Evolutionary conservation across 1,284 basidiomycete species (phyloP), one percentile per base, ranked within the genome.

Genomic region (Ganoderma lucidum): DNA sequence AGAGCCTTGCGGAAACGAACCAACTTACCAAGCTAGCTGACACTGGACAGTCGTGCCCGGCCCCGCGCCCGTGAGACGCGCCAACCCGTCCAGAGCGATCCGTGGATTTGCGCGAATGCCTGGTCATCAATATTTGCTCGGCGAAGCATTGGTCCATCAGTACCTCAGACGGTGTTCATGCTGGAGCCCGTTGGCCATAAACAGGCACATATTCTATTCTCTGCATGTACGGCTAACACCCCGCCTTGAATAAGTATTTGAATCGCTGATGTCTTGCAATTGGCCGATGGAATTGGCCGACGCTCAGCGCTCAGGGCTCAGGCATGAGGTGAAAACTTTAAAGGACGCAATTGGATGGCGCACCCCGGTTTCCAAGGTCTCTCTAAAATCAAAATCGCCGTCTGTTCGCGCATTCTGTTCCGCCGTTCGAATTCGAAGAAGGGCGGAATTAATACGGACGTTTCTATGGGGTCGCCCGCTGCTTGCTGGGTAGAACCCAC

Each of bases 321-420:
- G 17, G 17, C 23, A 51, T 51, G 48, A 28, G 48, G 12, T 14
- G 48, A 51, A 51, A 51, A 51, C 48, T 28, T 51, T 51, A 28
- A 28, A 51, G 48, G 48, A 51, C 23, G 48, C 14, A 6, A 56
- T 35, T 9, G 53, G 28, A 15, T 28, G 53, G 30, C 15, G 53
- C 15, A 17, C 53, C 53, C 30, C 32, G 30, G 53, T 56, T 56
- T 56, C 53, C 30, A 56, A 56, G 53, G 53, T 9, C 53, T 32
- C 53, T 32, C 53, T 12, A 51, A 51, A 51, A 14, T 51, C 48
- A 51, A 51, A 51, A 14, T 51, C 48, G 48, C 48, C 48, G 48
- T 51, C 48, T 14, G 23, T 19, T 28, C 10, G 35, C 35, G 35
- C 35, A 28, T 51, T 51, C 48, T 51, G 48, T 51, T 51, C 48